These are phyloP conservation scores for Arabidopsis thaliana DNA, from an alignment of 345 rosid species.

Conservation along the genomic window DNA sequence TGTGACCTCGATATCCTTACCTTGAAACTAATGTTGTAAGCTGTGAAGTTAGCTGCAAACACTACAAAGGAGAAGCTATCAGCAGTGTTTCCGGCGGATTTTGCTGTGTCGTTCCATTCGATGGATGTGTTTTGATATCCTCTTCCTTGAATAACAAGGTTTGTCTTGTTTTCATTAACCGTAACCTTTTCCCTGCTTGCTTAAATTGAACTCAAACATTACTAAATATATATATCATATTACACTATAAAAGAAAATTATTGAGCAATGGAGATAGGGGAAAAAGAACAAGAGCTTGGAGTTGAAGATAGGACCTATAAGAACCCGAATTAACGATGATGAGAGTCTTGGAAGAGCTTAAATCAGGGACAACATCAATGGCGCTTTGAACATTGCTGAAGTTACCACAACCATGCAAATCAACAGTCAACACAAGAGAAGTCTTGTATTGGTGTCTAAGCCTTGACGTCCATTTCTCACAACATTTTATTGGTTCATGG, in stretches of 20 bases:
- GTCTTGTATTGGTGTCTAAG: slow-evolving; percentile 46
- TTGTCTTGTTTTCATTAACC: slow-evolving; percentile 64
- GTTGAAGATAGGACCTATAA: slow-evolving; percentile 62
- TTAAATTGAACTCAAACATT: slow-evolving; percentile 15
- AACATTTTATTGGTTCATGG: slow-evolving; percentile 44
- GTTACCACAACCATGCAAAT: slow-evolving; percentile 65
- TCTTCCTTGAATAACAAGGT: slow-evolving; percentile 74
- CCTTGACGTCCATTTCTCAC: slow-evolving; percentile 49
- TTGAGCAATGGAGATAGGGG: not conserved
- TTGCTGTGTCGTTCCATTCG: slow-evolving; percentile 87
- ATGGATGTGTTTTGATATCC: slow-evolving; percentile 65
- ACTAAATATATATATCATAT: not conserved
- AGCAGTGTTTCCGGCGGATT: slow-evolving; percentile 72
- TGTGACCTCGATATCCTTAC: slow-evolving; percentile 37
- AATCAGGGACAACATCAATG: slow-evolving; percentile 68
- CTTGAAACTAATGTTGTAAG: slow-evolving; percentile 84
- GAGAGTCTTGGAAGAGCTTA: slow-evolving; percentile 57
- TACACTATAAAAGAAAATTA: not conserved
- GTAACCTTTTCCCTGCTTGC: slow-evolving; percentile 78
- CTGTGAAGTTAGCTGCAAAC: slow-evolving; percentile 73
- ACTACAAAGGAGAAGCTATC: slow-evolving; percentile 68
- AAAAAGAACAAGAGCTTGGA: slow-evolving; percentile 7
- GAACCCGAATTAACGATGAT: slow-evolving; percentile 68
- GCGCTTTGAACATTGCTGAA: slow-evolving; percentile 78
- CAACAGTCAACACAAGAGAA: slow-evolving; percentile 66